Evolutionary conservation across 306 rosid species (phyloP).

Genomic region (Pterocarpus santalinus): DNA sequence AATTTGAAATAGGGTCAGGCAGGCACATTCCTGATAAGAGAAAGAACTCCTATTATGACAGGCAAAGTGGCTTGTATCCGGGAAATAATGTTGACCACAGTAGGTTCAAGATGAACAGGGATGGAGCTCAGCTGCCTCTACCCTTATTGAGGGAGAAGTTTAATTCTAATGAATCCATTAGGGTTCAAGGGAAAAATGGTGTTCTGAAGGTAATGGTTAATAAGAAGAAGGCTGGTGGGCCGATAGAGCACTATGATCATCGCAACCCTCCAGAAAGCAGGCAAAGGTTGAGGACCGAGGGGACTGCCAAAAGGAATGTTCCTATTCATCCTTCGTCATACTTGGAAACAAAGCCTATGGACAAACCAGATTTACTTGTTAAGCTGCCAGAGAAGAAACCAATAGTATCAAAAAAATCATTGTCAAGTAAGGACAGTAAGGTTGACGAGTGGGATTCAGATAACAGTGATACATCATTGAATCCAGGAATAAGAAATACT

Average conservation of each 20-base stretch:
- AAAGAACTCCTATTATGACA: constrained; percentile 56
- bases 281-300: constrained; percentile 62
- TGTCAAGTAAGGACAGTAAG: constrained; percentile 66
- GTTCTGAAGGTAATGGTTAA: constrained; percentile 93
- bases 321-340: constrained; percentile 48
- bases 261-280: constrained; percentile 61
- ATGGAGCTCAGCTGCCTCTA: constrained; percentile 54
- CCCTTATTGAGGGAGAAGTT: constrained; percentile 68
- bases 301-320: constrained; percentile 60
- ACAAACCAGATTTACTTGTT: constrained; percentile 58
- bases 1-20: constrained; percentile 67
- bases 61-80: constrained; percentile 47
- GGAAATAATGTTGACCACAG: constrained; percentile 55
- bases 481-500: constrained; percentile 59
- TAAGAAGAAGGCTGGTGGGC: constrained; percentile 63
- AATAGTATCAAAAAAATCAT: constrained; percentile 53
- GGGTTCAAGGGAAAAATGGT: constrained; percentile 97
- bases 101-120: constrained; percentile 59
- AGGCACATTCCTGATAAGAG: constrained; percentile 64
- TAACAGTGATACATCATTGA: constrained; percentile 72
- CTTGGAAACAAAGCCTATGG: constrained; percentile 55
- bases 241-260: constrained; percentile 57
- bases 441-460: constrained; percentile 69
- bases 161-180: constrained; percentile 73
- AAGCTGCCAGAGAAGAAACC: constrained; percentile 61